A percentile compares a stretch with the other conserved stretches of the same genome.
phyloP scores from a whole-genome alignment of 108 stramenopile species.

The Fragilaria radians region DNA sequence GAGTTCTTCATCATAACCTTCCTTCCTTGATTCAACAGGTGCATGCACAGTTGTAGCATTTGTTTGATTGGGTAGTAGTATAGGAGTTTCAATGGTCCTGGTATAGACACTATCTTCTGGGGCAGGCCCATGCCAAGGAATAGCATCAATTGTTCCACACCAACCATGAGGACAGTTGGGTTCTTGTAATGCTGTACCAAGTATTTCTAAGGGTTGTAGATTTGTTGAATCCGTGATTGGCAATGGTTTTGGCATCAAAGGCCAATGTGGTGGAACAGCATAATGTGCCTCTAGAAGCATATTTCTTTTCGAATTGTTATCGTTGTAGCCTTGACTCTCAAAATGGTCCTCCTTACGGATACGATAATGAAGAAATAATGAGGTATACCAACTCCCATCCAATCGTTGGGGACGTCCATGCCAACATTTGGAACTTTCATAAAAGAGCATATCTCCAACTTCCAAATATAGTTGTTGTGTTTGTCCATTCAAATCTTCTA shows the following conservation, averaged over 20 bases:
- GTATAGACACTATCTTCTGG: slow-evolving; percentile 8
- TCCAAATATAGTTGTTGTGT: slow-evolving; percentile 39
- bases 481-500: slow-evolving; percentile 52
- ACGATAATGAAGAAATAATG: slow-evolving; percentile 35
- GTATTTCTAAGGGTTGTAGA: slow-evolving; percentile 4
- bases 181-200: slow-evolving; percentile 34
- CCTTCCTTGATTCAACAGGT: no score
- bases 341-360: slow-evolving; percentile 6
- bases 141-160: slow-evolving; percentile 24
- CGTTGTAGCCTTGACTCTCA: background rate
- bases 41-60: no score
- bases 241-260: no score
- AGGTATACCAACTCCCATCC: slow-evolving; percentile 36
- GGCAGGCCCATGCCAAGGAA: slow-evolving; percentile 38
- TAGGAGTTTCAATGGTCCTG: no score
- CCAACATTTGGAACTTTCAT: slow-evolving; percentile 51
- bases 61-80: no score
- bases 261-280: slow-evolving; percentile 30
- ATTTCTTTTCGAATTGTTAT: background rate
- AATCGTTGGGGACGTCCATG: slow-evolving; percentile 55
- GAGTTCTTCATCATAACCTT: no score
- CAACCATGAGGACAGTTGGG: slow-evolving; percentile 34
- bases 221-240: no score
- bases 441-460: slow-evolving; percentile 55
- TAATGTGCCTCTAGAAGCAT: slow-evolving; percentile 12